Evolutionary conservation across 306 rosid species (phyloP).

Genomic region (Citrullus colocynthis): DNA sequence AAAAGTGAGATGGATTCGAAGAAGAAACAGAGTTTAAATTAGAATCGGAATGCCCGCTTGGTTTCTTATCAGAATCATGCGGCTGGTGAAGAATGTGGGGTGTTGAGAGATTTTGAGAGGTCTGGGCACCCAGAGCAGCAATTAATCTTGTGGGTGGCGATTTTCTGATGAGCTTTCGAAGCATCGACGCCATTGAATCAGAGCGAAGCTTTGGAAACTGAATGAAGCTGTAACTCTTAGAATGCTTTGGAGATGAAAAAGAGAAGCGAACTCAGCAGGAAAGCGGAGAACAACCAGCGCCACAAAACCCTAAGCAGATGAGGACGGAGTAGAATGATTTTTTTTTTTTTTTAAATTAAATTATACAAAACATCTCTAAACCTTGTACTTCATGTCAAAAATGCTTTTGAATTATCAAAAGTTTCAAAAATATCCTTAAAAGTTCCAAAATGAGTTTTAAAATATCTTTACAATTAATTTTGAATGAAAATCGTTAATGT

Average conservation of each 20-base stretch:
- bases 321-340: not conserved
- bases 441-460: no score
- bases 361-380: no score
- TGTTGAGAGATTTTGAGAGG: constrained; percentile 9
- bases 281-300: not conserved
- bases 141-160: constrained; percentile 20
- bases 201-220: not conserved
- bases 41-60: not conserved
- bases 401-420: no score
- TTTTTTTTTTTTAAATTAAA: no score
- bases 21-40: not conserved
- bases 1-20: constrained; percentile 5
- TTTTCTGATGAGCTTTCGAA: constrained; percentile 43
- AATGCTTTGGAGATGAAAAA: no score
- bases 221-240: not conserved
- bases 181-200: constrained; percentile 42
- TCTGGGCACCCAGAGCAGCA: constrained; percentile 12
- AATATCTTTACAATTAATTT: no score
- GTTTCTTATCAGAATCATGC: constrained; percentile 2
- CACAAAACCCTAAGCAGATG: not conserved
- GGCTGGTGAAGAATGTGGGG: constrained; percentile 11
- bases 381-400: no score
- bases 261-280: not conserved
- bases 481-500: no score
- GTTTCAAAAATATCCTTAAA: no score